Base-by-base conservation (phyloP, 2,329 filamentous ascomycete genomes). In the Penicillium concentricum region DNA sequence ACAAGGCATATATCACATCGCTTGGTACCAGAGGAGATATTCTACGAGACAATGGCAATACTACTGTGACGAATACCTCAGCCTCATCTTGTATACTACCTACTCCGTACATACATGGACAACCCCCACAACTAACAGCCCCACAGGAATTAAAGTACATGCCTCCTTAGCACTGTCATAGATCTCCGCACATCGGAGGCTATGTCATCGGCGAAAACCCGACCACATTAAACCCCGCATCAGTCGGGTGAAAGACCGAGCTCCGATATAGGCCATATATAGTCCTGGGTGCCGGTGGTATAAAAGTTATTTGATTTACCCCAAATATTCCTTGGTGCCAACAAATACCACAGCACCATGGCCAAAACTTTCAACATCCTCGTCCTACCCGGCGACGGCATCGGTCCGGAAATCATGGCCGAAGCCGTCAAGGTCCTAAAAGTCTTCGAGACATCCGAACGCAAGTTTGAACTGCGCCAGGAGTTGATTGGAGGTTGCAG, bases 401-500 rank as follows among this genome's bases (percentile, higher is more conserved):
- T 87, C 70, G 89, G 89, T 69, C 89, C 90, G 0, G 89, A 93
- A 82, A 87, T 91, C 51, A 73, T 72, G 65, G 41, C 65, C 24
- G 72, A 74, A 66, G 69, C 72, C 35, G 57, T 69, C 47, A 72
- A 93, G 86, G 80, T 94, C 62, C 83, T 96, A 65, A 86, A 87
- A 71, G 80, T 87, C 10, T 81, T 96, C 60, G 87, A 92, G 76
- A 81, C 84, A 53, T 78, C 81, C 61, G 84, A 83, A 69, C 83
- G 85, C 71, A 87, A 86, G 65, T 96, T 96, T 78, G 88, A 91
- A 70, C 87, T 96, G 63, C 83, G 93, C 70, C 84, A 92, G 48
- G 90, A 96, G 69, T 82, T 94, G 44, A 84, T 96, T 54, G 91
- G 92, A 64, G 92, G 92, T 65, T 91, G 92, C 84, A 80, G 89